phyloP scores from a whole-genome alignment of 441 rosid genomes.

The Populus hybrid region DNA sequence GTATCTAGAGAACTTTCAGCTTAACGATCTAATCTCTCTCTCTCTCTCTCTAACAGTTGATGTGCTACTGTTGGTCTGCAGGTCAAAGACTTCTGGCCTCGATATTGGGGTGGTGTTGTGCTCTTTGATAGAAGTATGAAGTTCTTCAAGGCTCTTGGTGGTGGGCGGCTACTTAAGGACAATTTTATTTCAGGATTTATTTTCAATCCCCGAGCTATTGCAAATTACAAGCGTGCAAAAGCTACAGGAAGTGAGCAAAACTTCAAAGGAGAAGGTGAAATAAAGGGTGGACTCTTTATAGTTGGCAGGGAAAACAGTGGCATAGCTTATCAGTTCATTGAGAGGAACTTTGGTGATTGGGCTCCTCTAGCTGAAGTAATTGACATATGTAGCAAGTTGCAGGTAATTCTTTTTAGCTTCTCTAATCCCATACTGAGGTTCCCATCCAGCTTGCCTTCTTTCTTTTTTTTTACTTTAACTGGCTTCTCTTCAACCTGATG shows the following conservation, averaged over 20 bases:
- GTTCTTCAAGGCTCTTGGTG: conserved; percentile 69
- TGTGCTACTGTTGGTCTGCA: conserved; percentile 18
- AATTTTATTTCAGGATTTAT: conserved; percentile 64
- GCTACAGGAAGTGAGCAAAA: conserved; percentile 45
- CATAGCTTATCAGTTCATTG: conserved; percentile 61
- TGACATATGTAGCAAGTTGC: conserved; percentile 50
- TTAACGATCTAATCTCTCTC: conserved; percentile 4
- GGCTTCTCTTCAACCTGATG: conserved; percentile 29
- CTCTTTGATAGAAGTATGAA: conserved; percentile 47
- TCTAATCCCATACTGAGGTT: conserved; percentile 1
- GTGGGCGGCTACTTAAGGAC: conserved; percentile 60
- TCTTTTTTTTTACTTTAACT: conserved; percentile 11
- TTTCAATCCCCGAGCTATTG: conserved; percentile 63
- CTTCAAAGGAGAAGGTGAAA: conserved; percentile 65
- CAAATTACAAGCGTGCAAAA: conserved; percentile 65
- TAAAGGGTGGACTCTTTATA: conserved; percentile 64
- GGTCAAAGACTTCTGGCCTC: conserved; percentile 72
- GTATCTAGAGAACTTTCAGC: conserved; percentile 21
- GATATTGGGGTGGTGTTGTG: conserved; percentile 66
- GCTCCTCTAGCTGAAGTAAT: conserved; percentile 57
- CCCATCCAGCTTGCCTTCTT: neutral
- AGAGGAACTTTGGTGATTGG: conserved; percentile 71
- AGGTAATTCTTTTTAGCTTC: conserved; percentile 29
- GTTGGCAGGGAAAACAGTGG: conserved; percentile 49
- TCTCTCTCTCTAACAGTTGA: neutral